phyloP scores from a whole-genome alignment of 1,284 basidiomycete genomes.

The Tilletiaria anomala region DNA sequence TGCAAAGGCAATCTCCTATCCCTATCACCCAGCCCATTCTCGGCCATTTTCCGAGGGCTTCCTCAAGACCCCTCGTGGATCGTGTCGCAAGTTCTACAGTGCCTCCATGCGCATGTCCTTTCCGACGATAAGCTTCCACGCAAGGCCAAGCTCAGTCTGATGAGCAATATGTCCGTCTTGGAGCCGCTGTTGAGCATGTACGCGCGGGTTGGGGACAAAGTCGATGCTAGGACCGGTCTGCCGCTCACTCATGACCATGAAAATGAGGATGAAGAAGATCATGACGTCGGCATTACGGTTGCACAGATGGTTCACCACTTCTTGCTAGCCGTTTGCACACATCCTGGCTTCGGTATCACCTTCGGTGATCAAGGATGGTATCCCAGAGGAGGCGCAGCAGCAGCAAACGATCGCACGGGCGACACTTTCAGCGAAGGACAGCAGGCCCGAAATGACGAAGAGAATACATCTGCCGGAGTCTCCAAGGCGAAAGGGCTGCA shows the following conservation, averaged over 20 bases:
- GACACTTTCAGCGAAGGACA: neutral
- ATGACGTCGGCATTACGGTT: slow-evolving; percentile 37
- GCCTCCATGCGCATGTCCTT: slow-evolving; percentile 24
- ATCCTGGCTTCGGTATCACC: slow-evolving; percentile 68
- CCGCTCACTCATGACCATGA: slow-evolving; percentile 1
- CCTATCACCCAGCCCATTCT: slow-evolving; percentile 9
- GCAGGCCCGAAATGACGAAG: slow-evolving; percentile 38
- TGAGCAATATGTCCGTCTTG: slow-evolving; percentile 27
- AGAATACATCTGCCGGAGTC: neutral
- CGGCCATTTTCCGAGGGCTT: slow-evolving; percentile 18
- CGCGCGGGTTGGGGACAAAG: slow-evolving; percentile 16
- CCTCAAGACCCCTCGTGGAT: slow-evolving; percentile 20
- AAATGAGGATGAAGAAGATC: slow-evolving; percentile 2
- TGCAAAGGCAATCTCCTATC: slow-evolving; percentile 16
- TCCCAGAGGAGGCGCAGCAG: too few relatives aligned
- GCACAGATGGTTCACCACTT: slow-evolving; percentile 77
- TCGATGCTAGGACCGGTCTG: too few relatives aligned
- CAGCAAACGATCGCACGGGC: too few relatives aligned
- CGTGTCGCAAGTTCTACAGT: slow-evolving; percentile 15
- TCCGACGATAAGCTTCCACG: slow-evolving; percentile 22
- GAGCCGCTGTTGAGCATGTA: slow-evolving; percentile 26
- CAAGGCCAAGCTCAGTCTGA: slow-evolving; percentile 19
- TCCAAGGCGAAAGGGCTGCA: slow-evolving; percentile 41
- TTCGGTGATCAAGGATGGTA: slow-evolving; percentile 87
- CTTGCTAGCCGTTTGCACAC: slow-evolving; percentile 68